phyloP scores from a whole-genome alignment of 2,329 filamentous ascomycete genomes.

The Pseudopithomyces chartarum region DNA sequence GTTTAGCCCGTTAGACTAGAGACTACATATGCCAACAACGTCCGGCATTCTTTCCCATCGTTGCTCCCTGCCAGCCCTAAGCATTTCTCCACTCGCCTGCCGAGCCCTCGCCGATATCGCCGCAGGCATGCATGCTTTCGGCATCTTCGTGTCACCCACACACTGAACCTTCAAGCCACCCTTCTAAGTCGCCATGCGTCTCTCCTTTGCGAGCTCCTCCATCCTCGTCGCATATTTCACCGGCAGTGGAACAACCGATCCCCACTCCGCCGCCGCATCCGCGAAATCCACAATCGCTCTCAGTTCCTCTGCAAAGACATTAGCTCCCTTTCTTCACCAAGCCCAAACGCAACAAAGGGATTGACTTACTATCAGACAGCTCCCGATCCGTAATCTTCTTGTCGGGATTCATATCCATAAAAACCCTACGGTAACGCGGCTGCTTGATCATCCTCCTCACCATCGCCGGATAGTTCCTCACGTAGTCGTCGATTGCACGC shows the following conservation, averaged over 20 bases:
- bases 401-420: constrained; percentile 31
- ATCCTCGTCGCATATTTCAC: constrained; percentile 22
- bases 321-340: background rate
- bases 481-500: constrained; percentile 17
- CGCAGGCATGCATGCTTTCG: too few species aligned
- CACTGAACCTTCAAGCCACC: background rate
- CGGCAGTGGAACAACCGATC: constrained; percentile 28
- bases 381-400: background rate
- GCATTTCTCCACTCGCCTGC: too few species aligned
- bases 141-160: background rate
- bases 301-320: constrained; percentile 7
- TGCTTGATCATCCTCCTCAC: constrained; percentile 30
- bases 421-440: constrained; percentile 20
- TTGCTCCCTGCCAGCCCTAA: too few species aligned
- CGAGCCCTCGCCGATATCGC: too few species aligned
- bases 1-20: too few species aligned
- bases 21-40: too few species aligned
- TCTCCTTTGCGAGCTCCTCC: constrained; percentile 21
- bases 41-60: too few species aligned
- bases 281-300: constrained; percentile 28
- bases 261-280: constrained; percentile 35
- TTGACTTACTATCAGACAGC: constrained; percentile 24
- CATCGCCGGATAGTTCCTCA: constrained; percentile 19
- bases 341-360: background rate
- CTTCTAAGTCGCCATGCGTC: constrained; percentile 20